Base-by-base conservation (phyloP, 2,329 filamentous ascomycete species). In the Diplodia seriata region DNA sequence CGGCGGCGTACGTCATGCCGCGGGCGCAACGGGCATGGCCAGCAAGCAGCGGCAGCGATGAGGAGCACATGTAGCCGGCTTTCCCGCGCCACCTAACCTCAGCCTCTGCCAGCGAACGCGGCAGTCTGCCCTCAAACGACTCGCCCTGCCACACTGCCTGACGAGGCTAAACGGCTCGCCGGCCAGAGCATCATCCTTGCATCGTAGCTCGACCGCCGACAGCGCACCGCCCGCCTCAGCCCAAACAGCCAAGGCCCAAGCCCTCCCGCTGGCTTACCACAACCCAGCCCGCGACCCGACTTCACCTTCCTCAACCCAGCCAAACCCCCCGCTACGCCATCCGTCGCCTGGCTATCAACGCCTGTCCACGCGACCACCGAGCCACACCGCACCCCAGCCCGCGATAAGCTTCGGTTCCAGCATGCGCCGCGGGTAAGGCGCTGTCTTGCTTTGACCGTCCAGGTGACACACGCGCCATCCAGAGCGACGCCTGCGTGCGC, bases 381-480 rank as follows among this genome's bases (percentile, higher is more conserved):
- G 26, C 53, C 53, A 38, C 53, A 36, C 31, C 29, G 23, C 53
- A 43, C 31, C 33, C 63, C 4, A 15, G 9, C n/a, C 38, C 43
- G 51, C 63, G 59, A 56, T 57, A 66, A 67, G 29, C 29, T 23
- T 26, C 64, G n/a, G 64, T 33, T 51, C 53, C 64, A 67, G 40
- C 54, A 67, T 67, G 64, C 64, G 64, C 54, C 43, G 64, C 64
- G 54, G 54, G 57, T 67, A 67, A 59, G 43, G 43, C 53, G 12
- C 53, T 47, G 43, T 56, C 54, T 67, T 57, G 64, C 64, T 51
- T 40, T 51, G 59, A 51, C 59, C 26, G 66, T 67, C 66, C 56
- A 61, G 43, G 66, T 67, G 66, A 62, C 66, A 67, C 65, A 61
- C 66, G 66, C 61, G 36, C 56, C 56, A 54, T 47, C 56, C n/a